Evolutionary conservation across 2,329 filamentous ascomycete species (phyloP), one percentile per base, ranked within the genome.

Genomic region (Fusarium acutatum): DNA sequence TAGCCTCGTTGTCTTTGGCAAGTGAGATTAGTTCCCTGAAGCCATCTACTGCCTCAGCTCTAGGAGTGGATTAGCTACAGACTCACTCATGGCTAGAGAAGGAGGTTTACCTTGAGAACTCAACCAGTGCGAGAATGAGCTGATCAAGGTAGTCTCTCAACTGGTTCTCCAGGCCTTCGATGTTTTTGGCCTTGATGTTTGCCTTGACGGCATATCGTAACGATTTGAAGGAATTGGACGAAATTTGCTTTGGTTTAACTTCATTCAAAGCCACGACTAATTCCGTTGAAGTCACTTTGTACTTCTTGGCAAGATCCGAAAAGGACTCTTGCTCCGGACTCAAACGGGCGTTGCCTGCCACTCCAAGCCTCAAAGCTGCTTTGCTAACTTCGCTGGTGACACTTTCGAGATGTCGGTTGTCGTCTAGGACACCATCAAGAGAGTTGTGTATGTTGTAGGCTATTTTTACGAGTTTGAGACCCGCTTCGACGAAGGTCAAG

Each of bases 1-100:
- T 34, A 6, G 28, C 15, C 3, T 53, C 46, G 2, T 53, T 53
- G 10, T 1, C 4, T 9, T 53, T 60, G 4, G 35, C 18, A 7
- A 28, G 28, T 8, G 34, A 26, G 3, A 60, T 22, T 0, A 60
- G 7, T 4, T 24, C 15, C 5, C 3, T 8, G 6, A 60, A 54
- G 4, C 13, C 37, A 24, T 35, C 8, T 0, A 11, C 28, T 1
- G 58, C 28, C 18, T 60, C n/a, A 14, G 3, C 28, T 35, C 58
- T 53, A 8, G 1, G 1, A 7, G 0, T 2, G 0, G 1, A 14
- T 59, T 5, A 49, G 6, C 15, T 15, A 5, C 12, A 5, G 8
- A 10, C 1, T n/a, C 14, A 6, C 6, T 43, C 1, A 3, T n/a
- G 10, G 1, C 12, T 7, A 17, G 18, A 18, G 4, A 18, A 3